Evolutionary conservation across 176 grass and related monocot species (phyloP).

Genomic region (Aegilops tauschii): DNA sequence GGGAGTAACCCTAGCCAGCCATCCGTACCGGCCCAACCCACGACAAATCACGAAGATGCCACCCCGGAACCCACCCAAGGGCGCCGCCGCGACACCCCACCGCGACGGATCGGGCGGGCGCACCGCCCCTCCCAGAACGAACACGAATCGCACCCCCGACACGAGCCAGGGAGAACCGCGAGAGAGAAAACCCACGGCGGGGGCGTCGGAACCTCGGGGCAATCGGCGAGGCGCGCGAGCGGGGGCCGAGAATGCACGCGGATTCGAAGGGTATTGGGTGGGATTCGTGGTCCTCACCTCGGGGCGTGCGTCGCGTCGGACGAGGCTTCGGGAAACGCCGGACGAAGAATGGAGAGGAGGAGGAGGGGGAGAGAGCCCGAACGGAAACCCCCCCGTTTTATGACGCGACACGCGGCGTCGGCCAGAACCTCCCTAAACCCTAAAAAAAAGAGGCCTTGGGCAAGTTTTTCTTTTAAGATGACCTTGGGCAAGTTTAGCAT

Average conservation of each 20-base stretch:
- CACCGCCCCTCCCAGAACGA: neutral
- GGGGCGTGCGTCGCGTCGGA: neutral
- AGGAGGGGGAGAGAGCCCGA: neutral
- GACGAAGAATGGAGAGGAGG: too few relatives aligned
- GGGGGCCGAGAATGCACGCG: neutral
- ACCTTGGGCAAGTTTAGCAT: too few relatives aligned
- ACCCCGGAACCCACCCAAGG: neutral
- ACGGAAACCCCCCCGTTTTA: neutral
- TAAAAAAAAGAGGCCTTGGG: too few relatives aligned
- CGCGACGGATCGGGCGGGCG: neutral
- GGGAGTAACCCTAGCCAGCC: neutral
- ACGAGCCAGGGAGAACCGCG: neutral
- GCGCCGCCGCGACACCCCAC: neutral
- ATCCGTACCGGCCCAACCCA: neutral
- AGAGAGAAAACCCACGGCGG: neutral
- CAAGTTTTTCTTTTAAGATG: too few relatives aligned
- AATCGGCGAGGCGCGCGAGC: neutral
- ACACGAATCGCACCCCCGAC: neutral
- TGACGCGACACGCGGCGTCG: neutral
- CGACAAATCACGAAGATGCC: neutral
- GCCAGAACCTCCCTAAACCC: too few relatives aligned
- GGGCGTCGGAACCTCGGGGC: neutral
- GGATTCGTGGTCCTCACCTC: slow-evolving; percentile 9
- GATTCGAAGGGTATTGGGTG: neutral
- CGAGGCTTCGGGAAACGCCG: slow-evolving; percentile 2